Conservation (phyloP, 2,329 filamentous ascomycete genomes). For the Neofusicoccum umdonicola region DNA sequence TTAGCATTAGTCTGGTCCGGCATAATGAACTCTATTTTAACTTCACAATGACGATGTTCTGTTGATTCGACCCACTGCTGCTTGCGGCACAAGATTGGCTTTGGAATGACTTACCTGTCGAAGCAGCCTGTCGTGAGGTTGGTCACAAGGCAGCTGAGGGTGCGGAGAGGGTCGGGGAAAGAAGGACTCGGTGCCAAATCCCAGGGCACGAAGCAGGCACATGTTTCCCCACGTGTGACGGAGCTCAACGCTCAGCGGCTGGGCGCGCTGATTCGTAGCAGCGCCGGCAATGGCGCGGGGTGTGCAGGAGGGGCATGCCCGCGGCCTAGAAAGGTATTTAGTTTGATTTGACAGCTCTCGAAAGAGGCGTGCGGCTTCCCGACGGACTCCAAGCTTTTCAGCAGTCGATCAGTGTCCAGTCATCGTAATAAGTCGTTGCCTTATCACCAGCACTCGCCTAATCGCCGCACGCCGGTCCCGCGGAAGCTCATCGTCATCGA, state of each 20-base stretch:
- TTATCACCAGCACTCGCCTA: background rate
- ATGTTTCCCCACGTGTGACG: conserved; percentile 11
- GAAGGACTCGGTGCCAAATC: background rate
- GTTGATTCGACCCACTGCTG: background rate
- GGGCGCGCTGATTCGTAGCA: background rate
- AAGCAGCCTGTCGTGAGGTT: background rate
- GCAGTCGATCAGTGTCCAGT: background rate
- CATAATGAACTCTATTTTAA: conserved; percentile 1
- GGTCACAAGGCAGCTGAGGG: background rate
- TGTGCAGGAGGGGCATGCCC: background rate
- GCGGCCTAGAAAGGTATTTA: background rate
- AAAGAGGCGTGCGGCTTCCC: background rate
- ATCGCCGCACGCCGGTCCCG: background rate
- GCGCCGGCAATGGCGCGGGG: background rate
- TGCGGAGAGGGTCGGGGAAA: background rate
- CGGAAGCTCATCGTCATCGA: conserved; percentile 12
- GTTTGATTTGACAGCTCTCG: background rate
- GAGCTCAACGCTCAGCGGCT: conserved; percentile 5
- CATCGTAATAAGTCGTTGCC: background rate
- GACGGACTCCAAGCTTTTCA: background rate
- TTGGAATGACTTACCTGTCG: background rate
- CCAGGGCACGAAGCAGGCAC: background rate
- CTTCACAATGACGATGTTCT: background rate
- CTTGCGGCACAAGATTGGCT: too few species aligned
- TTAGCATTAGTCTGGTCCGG: background rate